Percentiles rank a stretch among this genome's conserved stretches.
These are phyloP conservation scores for Pythium sukuiense DNA, from an alignment of 352 stramenopile species.

Conservation along the genomic window DNA sequence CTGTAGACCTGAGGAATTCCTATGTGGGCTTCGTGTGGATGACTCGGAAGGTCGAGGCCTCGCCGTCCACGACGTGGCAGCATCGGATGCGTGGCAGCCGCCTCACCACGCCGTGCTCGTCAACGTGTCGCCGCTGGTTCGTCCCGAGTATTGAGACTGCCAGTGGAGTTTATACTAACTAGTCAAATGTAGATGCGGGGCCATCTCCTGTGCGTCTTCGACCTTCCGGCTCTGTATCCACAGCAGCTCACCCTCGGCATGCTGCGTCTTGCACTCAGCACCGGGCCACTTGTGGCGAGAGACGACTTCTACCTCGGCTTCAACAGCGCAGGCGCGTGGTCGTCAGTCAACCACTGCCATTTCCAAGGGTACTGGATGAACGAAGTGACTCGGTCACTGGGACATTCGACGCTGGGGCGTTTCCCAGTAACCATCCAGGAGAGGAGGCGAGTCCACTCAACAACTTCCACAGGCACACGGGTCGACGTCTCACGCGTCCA, in stretches of 20 bases:
- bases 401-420: slow-evolving; percentile 4
- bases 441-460: slow-evolving; percentile 33
- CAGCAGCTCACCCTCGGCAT: slow-evolving; percentile 12
- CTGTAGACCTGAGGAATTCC: slow-evolving; percentile 44
- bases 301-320: slow-evolving; percentile 60
- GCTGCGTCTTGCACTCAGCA: slow-evolving; percentile 10
- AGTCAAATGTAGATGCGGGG: slow-evolving; percentile 42
- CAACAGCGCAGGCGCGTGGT: slow-evolving; percentile 75
- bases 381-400: slow-evolving; percentile 8
- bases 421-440: slow-evolving; percentile 48
- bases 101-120: slow-evolving; percentile 41
- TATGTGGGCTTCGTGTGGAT: slow-evolving; percentile 38
- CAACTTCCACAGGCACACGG: background rate
- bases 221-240: slow-evolving; percentile 27
- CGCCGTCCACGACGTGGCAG: background rate
- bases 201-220: slow-evolving; percentile 59
- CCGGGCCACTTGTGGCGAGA: slow-evolving; percentile 30
- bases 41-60: background rate
- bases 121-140: slow-evolving; percentile 70
- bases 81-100: background rate
- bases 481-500: slow-evolving; percentile 31
- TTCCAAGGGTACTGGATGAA: slow-evolving; percentile 64
- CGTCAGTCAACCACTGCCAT: slow-evolving; percentile 78
- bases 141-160: background rate
- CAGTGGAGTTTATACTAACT: background rate